Percentiles rank a stretch among this genome's conserved stretches.
These are phyloP conservation scores for Diaporthe nobilis DNA, from an alignment of 2,329 filamentous ascomycete species.

Conservation along the genomic window DNA sequence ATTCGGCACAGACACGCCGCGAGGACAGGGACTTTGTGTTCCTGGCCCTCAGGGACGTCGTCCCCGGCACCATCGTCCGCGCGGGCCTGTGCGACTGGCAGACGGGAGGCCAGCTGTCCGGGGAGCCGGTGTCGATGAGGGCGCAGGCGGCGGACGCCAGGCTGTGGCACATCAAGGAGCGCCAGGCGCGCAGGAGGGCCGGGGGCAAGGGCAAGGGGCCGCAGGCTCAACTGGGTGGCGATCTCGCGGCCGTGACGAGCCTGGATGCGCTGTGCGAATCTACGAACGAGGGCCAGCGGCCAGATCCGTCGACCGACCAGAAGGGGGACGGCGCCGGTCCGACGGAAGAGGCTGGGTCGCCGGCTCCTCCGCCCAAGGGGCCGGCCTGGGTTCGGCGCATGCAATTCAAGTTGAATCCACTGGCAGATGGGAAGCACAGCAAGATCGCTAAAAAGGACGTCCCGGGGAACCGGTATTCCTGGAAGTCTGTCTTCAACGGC, in stretches of 20 bases:
- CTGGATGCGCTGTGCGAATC: not conserved
- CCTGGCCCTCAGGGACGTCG: conserved; percentile 54
- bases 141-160: conserved; percentile 40
- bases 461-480: not conserved
- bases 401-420: conserved; percentile 18
- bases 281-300: not conserved
- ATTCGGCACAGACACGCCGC: conserved; percentile 37
- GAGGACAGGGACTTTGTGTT: conserved; percentile 52
- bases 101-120: conserved; percentile 45
- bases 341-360: not conserved
- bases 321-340: not conserved
- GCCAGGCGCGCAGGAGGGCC: conserved; percentile 36
- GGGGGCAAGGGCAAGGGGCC: not conserved
- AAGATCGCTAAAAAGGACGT: not conserved
- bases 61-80: conserved; percentile 56
- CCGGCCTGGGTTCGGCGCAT: conserved; percentile 24
- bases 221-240: not conserved
- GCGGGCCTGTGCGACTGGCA: conserved; percentile 62
- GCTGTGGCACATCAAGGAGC: conserved; percentile 37
- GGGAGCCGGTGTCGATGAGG: conserved; percentile 41
- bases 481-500: not conserved
- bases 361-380: not conserved
- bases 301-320: not conserved
- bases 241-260: conserved; percentile 31
- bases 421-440: not conserved